These are phyloP conservation scores for Apiospora koreana DNA, from an alignment of 2,329 filamentous ascomycete genomes.

Conservation along the genomic window DNA sequence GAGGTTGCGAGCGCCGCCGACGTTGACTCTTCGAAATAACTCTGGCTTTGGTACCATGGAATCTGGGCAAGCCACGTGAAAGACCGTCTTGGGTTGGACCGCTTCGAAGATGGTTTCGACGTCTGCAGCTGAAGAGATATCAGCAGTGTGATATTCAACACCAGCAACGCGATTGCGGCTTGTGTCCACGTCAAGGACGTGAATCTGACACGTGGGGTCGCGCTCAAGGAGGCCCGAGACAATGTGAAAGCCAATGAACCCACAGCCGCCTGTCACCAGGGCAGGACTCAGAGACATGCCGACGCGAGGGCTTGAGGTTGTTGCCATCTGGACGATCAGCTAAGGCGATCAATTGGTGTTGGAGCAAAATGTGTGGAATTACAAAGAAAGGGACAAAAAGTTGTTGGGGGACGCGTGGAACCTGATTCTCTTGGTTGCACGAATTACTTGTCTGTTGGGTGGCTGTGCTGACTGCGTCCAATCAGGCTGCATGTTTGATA, in stretches of 20 bases:
- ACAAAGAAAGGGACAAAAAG: too few species aligned
- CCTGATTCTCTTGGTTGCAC: too few species aligned
- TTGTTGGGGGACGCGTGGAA: too few species aligned
- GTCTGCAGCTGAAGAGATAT: constrained; percentile 15
- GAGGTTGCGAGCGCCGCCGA: constrained; percentile 21
- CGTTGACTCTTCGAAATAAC: constrained; percentile 21
- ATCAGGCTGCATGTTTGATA: too few species aligned
- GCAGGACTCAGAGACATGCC: constrained; percentile 14
- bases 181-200: constrained; percentile 18
- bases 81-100: constrained; percentile 18
- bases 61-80: constrained; percentile 21
- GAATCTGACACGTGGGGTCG: constrained; percentile 14
- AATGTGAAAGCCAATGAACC: constrained; percentile 22
- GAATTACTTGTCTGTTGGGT: too few species aligned
- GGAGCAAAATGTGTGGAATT: too few species aligned
- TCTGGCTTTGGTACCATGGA: constrained; percentile 17
- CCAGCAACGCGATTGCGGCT: constrained; percentile 15
- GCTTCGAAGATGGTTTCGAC: constrained; percentile 10
- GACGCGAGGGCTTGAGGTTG: too few species aligned
- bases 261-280: constrained; percentile 21
- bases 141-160: constrained; percentile 18
- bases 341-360: too few species aligned
- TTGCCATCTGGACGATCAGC: too few species aligned
- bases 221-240: constrained; percentile 16
- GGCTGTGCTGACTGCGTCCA: too few species aligned